Evolutionary conservation across 1,139 yeast species (phyloP), one percentile per base, ranked within the genome.

Genomic region (Chernovozyma aurita): DNA sequence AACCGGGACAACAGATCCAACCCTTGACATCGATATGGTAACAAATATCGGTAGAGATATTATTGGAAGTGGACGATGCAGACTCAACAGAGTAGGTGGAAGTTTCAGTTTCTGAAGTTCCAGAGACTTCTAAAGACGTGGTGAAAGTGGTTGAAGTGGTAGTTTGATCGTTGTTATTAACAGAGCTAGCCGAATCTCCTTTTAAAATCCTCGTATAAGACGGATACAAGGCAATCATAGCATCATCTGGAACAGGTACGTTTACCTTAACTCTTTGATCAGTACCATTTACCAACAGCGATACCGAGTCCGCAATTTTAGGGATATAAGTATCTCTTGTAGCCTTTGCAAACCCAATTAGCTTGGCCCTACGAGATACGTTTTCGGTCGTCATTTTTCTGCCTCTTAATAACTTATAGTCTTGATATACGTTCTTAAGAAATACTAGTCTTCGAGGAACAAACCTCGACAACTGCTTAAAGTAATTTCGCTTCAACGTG

Each of bases 1-100:
- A 66, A 1, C 92, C 94, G 1, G 88, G 88, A 31, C 85, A 68
- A 40, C 71, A 77, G 8, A 86, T 69, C 74, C 84, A 76, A 3
- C 96, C 95, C 33, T 85, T 73, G 2, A 87, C 76, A 35, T 80
- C 78, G 2, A 88, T 80, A 34, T 71, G 67, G 51, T 62, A 79
- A 20, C 8, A 20, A 20, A 7, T 7, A 7, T 6, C 6, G 6
- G 22, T 20, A 7, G 22, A 9, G 22, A 20, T 6, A 20, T 6
- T 7, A 20, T 6, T 20, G 6, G 22, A 20, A 20, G 22, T 7
- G 9, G 22, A 20, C 8, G 22, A 20, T 7, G 22, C 6, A 20
- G 22, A 20, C 9, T 6, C 8, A 20, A 9, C 22, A 20, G 6
- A 7, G 22, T 7, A 6, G 6, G 22, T 20, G 9, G 22, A 20